Evolutionary conservation across 2,329 filamentous ascomycete genomes (phyloP).

Genomic region (Phoma sp.): DNA sequence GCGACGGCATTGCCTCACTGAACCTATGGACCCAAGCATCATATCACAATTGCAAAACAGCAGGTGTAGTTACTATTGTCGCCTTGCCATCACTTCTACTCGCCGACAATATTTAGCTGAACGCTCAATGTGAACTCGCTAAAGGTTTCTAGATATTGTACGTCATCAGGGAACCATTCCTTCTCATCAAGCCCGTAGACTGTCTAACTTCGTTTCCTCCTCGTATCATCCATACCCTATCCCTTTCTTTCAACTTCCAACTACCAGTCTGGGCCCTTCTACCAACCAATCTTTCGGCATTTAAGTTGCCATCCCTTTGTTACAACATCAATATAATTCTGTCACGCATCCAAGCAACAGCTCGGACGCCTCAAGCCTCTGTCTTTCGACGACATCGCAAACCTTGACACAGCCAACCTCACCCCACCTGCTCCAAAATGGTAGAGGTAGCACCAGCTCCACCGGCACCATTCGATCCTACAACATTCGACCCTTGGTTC

Average conservation of each 20-base stretch:
- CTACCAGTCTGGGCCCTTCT: not conserved
- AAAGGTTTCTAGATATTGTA: not conserved
- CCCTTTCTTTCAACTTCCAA: not conserved
- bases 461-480: constrained; percentile 12
- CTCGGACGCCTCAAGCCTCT: not conserved
- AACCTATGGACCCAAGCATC: not conserved
- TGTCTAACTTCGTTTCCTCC: no score
- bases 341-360: no score
- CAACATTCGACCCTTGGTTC: constrained; percentile 58
- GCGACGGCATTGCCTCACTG: constrained; percentile 8
- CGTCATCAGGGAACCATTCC: not conserved
- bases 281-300: not conserved
- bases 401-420: not conserved
- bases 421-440: constrained; percentile 1
- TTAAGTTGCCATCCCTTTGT: not conserved
- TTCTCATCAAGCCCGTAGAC: no score
- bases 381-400: not conserved
- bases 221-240: not conserved
- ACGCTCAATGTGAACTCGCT: not conserved
- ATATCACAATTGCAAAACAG: constrained; percentile 1
- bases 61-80: constrained; percentile 8
- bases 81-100: not conserved
- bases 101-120: constrained; percentile 13
- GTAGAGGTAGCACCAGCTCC: not conserved
- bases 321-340: not conserved